Evolutionary conservation across 257 asterid genomes (phyloP), one percentile per base, ranked within the genome.

Genomic region (Solanum microdontum): DNA sequence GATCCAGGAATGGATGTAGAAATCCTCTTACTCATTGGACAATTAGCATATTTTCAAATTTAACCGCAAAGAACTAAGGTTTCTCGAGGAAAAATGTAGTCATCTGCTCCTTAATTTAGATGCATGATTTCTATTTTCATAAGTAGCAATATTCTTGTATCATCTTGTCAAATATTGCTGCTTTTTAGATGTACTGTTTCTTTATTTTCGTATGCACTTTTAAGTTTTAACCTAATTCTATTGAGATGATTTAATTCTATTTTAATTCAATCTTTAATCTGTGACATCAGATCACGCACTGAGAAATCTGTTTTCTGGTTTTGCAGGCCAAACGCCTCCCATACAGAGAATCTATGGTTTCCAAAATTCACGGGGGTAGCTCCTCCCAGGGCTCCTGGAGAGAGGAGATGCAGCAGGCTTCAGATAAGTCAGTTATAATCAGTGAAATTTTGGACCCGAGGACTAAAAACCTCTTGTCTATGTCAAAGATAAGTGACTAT

Each of bases 371-470:
- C 66, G 89, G 97, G 89, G 92, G 93, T 90, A 92, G 95, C 93
- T 91, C 94, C 92, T 93, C 95, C 3, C 98, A 93, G 87, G 98
- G 98, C 87, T 94, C 98, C 33, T 95, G 98, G 98, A 95, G 95
- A 30, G 98, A 98, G 84, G 98, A 95, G 91, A 95, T 95, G 98
- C 98, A 95, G 91, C 96, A 94, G 94, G 98, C 98, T 88, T 95
- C 98, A 1, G 95, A 93, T 87, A 92, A 94, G 72, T 94, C 98
- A 26, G 98, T 95, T 88, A 95, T 95, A 88, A 95, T 95, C 88
- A 95, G 98, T 88, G 98, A 95, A 94, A 95, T 95, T 90, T 94
- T 95, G 64, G 98, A 95, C 89, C 98, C 98, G 24, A 94, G 98
- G 93, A 95, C 98, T 40, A 95, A 95, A 87, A 95, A 95, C 86